Evolutionary conservation across 1,284 basidiomycete genomes (phyloP).

Genomic region (Pyrrhoderma noxium): DNA sequence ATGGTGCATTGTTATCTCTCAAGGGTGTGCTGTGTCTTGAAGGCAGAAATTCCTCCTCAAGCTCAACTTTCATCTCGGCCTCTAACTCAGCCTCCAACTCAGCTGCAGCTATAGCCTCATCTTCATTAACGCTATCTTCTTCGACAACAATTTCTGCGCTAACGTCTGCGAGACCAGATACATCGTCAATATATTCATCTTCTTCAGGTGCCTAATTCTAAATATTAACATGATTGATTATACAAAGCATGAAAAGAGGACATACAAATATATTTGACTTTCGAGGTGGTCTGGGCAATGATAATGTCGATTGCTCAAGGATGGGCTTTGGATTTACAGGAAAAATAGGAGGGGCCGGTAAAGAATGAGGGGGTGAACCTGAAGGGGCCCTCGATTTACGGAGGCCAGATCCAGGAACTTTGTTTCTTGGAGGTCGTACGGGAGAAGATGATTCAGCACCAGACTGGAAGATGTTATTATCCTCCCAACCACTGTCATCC

Average conservation of each 20-base stretch:
- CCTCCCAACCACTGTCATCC: slow-evolving; percentile 77
- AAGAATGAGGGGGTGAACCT: slow-evolving; percentile 33
- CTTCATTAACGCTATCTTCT: slow-evolving; percentile 20
- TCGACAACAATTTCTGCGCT: slow-evolving; percentile 22
- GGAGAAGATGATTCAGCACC: slow-evolving; percentile 76
- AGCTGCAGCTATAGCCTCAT: slow-evolving; percentile 5
- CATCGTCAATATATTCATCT: slow-evolving; percentile 21
- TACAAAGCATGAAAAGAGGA: no score
- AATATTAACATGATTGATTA: neutral
- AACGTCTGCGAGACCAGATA: slow-evolving; percentile 19
- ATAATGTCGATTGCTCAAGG: slow-evolving; percentile 42
- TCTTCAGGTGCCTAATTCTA: slow-evolving; percentile 8
- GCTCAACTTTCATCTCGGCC: slow-evolving; percentile 22
- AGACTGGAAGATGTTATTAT: slow-evolving; percentile 79
- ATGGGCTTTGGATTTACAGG: slow-evolving; percentile 48
- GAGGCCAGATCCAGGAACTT: slow-evolving; percentile 34
- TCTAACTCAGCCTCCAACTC: slow-evolving; percentile 9
- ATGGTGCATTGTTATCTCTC: no score
- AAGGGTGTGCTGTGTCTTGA: no score
- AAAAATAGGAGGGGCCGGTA: slow-evolving; percentile 19
- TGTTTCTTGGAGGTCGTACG: slow-evolving; percentile 47
- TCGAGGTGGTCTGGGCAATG: neutral
- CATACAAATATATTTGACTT: neutral
- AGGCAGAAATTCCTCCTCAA: slow-evolving; percentile 10
- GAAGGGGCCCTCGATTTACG: slow-evolving; percentile 60